Evolutionary conservation across 805 yeast genomes (phyloP).

Genomic region (Cephaloascus albidus): DNA sequence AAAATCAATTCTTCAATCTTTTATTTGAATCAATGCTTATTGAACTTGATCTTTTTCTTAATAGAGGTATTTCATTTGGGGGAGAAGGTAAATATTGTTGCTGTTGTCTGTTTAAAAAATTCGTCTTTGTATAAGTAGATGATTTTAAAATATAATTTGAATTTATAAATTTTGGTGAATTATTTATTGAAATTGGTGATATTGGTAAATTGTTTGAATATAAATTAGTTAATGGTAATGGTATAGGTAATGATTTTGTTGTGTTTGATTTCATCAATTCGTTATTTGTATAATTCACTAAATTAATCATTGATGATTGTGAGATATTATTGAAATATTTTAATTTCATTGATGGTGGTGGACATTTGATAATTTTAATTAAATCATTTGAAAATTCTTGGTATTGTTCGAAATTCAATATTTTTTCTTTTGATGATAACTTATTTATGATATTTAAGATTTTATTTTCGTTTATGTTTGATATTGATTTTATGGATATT

Average conservation of each 20-base stretch:
- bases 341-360: slow-evolving; percentile 35
- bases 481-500: slow-evolving; percentile 8
- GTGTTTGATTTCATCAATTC: slow-evolving; percentile 6
- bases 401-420: slow-evolving; percentile 2
- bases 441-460: slow-evolving; percentile 1
- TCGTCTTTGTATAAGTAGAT: not conserved
- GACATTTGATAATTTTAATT: slow-evolving; percentile 28
- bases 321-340: slow-evolving; percentile 31
- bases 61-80: too few relatives aligned
- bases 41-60: too few relatives aligned
- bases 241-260: not conserved
- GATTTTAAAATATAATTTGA: not conserved
- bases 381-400: slow-evolving; percentile 13
- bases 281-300: slow-evolving; percentile 21
- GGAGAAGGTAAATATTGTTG: not conserved
- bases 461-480: slow-evolving; percentile 7
- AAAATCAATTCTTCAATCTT: too few relatives aligned
- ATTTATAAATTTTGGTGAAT: not conserved
- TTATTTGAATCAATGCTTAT: too few relatives aligned
- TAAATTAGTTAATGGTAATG: not conserved
- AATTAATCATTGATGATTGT: slow-evolving; percentile 23
- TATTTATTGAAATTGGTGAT: not conserved
- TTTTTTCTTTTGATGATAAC: not conserved
- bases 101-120: too few relatives aligned
- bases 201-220: not conserved